phyloP scores from a whole-genome alignment of 2,329 filamentous ascomycete genomes.

The Pleoardoris graminearum region DNA sequence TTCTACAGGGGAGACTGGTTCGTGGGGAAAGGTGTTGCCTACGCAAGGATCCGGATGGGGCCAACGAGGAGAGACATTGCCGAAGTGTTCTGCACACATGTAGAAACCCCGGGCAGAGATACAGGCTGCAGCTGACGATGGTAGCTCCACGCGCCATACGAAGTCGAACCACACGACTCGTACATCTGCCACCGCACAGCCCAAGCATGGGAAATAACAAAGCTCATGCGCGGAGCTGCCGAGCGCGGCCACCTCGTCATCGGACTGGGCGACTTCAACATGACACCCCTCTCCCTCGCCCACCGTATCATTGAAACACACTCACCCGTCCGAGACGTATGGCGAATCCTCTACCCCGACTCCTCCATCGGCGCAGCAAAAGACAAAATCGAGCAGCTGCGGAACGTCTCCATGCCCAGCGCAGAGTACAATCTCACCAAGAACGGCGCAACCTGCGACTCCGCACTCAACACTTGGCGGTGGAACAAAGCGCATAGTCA shows the following conservation, averaged over 20 bases:
- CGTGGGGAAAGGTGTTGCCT: slow-evolving; percentile 91
- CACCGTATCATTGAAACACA: slow-evolving; percentile 81
- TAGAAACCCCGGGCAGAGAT: too few species aligned
- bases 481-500: slow-evolving; percentile 76
- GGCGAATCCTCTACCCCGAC: slow-evolving; percentile 81
- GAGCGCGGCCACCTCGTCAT: slow-evolving; percentile 82
- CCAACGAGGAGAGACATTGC: slow-evolving; percentile 66
- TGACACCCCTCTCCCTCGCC: slow-evolving; percentile 83
- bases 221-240: slow-evolving; percentile 79
- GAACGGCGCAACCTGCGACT: slow-evolving; percentile 88
- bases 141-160: slow-evolving; percentile 81
- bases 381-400: slow-evolving; percentile 67
- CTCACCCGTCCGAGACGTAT: slow-evolving; percentile 77
- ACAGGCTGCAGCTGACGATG: too few species aligned
- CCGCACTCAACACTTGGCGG: slow-evolving; percentile 87
- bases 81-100: slow-evolving; percentile 92
- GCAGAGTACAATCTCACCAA: slow-evolving; percentile 75
- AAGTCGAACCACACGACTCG: slow-evolving; percentile 74
- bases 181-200: slow-evolving; percentile 90
- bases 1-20: slow-evolving; percentile 97
- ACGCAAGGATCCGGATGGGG: slow-evolving; percentile 75
- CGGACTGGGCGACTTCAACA: slow-evolving; percentile 93
- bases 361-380: slow-evolving; percentile 76
- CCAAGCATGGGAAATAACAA: slow-evolving; percentile 93
- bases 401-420: slow-evolving; percentile 69